These are phyloP conservation scores for Endothia cerciana DNA, from an alignment of 2,329 filamentous ascomycete species.

Conservation along the genomic window DNA sequence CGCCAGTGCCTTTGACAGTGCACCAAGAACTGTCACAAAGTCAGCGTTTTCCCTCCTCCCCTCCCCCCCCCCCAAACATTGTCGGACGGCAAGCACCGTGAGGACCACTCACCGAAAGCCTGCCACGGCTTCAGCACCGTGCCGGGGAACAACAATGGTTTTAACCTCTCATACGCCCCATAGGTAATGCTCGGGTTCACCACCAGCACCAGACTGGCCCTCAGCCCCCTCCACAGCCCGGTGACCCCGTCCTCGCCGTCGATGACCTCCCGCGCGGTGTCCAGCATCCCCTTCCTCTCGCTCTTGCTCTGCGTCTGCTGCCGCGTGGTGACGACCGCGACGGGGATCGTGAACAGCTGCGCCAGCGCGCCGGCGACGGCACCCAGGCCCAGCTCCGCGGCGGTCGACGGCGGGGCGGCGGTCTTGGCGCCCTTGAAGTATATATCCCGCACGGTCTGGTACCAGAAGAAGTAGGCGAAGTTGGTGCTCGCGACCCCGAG, in stretches of 20 bases:
- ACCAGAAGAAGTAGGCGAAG: constrained; percentile 99
- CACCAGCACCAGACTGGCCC: constrained; percentile 93
- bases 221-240: constrained; percentile 92
- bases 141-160: constrained; percentile 71
- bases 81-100: background rate
- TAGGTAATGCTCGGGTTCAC: constrained; percentile 98
- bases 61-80: background rate
- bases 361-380: constrained; percentile 88
- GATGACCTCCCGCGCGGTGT: constrained; percentile 87
- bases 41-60: background rate
- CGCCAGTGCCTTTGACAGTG: constrained; percentile 88
- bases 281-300: constrained; percentile 84
- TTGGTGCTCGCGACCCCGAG: constrained; percentile 96
- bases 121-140: constrained; percentile 81
- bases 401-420: constrained; percentile 68
- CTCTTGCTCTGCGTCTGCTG: constrained; percentile 89
- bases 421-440: constrained; percentile 68
- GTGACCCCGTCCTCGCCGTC: constrained; percentile 86
- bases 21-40: constrained; percentile 72
- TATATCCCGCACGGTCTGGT: constrained; percentile 81
- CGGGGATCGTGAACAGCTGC: constrained; percentile 94
- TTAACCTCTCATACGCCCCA: constrained; percentile 89
- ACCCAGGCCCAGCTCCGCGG: constrained; percentile 81
- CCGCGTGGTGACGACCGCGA: constrained; percentile 91
- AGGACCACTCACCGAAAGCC: constrained; percentile 76